Conservation (phyloP, 2,329 filamentous ascomycete genomes). For the Penicillium sp. region DNA sequence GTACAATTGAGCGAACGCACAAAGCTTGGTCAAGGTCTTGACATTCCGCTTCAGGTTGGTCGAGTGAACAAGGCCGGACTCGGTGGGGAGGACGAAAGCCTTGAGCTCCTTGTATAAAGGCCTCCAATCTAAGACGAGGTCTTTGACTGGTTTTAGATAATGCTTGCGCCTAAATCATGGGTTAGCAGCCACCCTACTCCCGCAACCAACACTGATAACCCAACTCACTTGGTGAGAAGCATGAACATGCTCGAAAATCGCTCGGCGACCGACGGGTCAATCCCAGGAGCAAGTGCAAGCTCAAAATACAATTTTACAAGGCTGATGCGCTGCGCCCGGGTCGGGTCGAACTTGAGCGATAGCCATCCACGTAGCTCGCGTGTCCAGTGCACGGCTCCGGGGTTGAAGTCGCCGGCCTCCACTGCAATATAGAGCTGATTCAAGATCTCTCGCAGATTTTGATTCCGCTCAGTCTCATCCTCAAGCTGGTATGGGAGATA, state of each 20-base stretch:
- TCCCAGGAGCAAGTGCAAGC: conserved; percentile 76
- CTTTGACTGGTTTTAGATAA: conserved; percentile 81
- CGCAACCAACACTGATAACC: neutral
- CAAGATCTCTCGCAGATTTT: conserved; percentile 74
- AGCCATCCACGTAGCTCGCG: conserved; percentile 92
- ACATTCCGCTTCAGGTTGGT: conserved; percentile 57
- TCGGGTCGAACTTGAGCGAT: conserved; percentile 92
- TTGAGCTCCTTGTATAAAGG: conserved; percentile 90
- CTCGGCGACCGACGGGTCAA: conserved; percentile 73
- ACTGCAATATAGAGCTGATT: conserved; percentile 89
- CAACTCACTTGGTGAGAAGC: conserved; percentile 74
- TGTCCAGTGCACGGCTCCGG: conserved; percentile 92
- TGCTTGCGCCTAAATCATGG: conserved; percentile 65
- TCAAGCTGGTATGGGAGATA: conserved; percentile 85
- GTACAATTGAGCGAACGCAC: conserved; percentile 80
- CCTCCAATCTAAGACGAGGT: conserved; percentile 85
- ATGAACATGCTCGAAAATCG: conserved; percentile 96
- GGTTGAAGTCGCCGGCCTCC: conserved; percentile 84
- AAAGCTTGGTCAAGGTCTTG: conserved; percentile 74
- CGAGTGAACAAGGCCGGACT: conserved; percentile 58
- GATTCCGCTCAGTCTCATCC: conserved; percentile 65
- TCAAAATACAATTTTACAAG: conserved; percentile 91
- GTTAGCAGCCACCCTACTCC: conserved; percentile 15
- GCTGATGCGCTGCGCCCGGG: conserved; percentile 69
- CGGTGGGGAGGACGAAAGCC: conserved; percentile 74